A percentile compares a stretch with the other conserved stretches of the same genome.
Conservation (phyloP, 495 filamentous ascomycete species). For the Hyphodiscus hymeniophilus region DNA sequence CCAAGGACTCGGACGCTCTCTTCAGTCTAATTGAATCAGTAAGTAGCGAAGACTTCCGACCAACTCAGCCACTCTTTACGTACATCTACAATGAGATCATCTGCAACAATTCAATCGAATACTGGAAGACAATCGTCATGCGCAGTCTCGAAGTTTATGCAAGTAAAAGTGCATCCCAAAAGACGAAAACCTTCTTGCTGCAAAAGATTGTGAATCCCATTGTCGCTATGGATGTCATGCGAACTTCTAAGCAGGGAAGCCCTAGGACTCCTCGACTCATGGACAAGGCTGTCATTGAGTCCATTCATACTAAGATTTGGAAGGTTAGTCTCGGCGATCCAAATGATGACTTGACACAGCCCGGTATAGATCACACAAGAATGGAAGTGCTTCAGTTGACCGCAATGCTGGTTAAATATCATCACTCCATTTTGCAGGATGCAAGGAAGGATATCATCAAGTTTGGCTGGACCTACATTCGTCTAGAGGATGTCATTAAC, state of each 20-base stretch:
- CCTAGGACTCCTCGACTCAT: constrained; percentile 65
- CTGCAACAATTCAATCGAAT: constrained; percentile 76
- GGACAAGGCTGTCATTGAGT: constrained; percentile 81
- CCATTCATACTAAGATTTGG: constrained; percentile 91
- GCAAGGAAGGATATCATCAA: constrained; percentile 97
- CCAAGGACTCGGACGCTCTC: constrained; percentile 79
- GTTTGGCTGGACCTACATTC: constrained; percentile 97
- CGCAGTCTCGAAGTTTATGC: constrained; percentile 85
- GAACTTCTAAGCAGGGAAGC: constrained; percentile 45
- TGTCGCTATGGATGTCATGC: constrained; percentile 91
- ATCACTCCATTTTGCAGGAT: constrained; percentile 73
- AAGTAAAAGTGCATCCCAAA: constrained; percentile 65
- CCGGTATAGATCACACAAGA: constrained; percentile 87
- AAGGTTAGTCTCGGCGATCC: constrained; percentile 76
- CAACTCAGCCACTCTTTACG: constrained; percentile 61
- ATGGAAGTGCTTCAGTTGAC: constrained; percentile 95
- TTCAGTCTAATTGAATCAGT: constrained; percentile 77
- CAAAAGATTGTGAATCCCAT: constrained; percentile 92
- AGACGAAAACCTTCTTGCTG: constrained; percentile 87
- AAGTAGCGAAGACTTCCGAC: constrained; percentile 73
- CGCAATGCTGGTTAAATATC: constrained; percentile 89
- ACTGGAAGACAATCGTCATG: constrained; percentile 75
- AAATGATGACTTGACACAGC: constrained; percentile 75
- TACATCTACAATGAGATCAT: constrained; percentile 86
- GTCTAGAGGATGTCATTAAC: constrained; percentile 96